These are phyloP conservation scores for Smittium mucronatum DNA, from an alignment of 371 early-diverging fungal genomes.

Conservation along the genomic window DNA sequence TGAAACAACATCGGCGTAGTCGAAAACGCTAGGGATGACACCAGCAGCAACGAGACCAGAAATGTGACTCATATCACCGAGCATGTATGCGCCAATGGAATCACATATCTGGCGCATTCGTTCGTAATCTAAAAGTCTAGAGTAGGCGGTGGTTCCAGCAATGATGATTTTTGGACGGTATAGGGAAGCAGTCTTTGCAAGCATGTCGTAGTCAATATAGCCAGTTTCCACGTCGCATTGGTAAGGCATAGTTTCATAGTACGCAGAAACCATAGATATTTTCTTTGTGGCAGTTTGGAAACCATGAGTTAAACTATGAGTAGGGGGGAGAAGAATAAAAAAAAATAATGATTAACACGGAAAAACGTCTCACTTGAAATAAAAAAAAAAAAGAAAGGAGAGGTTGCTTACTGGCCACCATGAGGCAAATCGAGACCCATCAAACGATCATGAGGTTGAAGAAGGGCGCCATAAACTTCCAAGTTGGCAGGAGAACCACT, in stretches of 20 bases:
- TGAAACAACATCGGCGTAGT: slow-evolving; percentile 94
- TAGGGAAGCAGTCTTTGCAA: slow-evolving; percentile 69
- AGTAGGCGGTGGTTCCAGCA: slow-evolving; percentile 96
- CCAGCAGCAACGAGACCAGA: slow-evolving; percentile 85
- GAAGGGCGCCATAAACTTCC: slow-evolving; percentile 89
- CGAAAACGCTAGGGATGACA: slow-evolving; percentile 82
- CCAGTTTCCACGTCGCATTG: slow-evolving; percentile 83
- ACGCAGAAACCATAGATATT: slow-evolving; percentile 92
- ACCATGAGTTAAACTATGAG: slow-evolving; percentile 75
- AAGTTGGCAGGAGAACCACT: slow-evolving; percentile 97
- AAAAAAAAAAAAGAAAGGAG: no score
- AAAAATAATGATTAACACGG: slow-evolving; percentile 32
- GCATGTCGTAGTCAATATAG: slow-evolving; percentile 85
- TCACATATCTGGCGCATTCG: slow-evolving; percentile 84
- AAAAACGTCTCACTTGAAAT: no score
- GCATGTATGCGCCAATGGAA: slow-evolving; percentile 76
- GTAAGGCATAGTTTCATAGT: slow-evolving; percentile 97
- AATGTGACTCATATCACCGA: slow-evolving; percentile 98
- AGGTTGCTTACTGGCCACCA: slow-evolving; percentile 76
- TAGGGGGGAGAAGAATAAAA: neutral
- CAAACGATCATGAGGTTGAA: slow-evolving; percentile 95
- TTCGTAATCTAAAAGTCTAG: slow-evolving; percentile 91
- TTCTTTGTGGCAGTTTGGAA: slow-evolving; percentile 96
- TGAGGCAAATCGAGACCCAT: slow-evolving; percentile 98
- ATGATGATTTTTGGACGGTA: slow-evolving; percentile 96